These are phyloP conservation scores for Penicillium ochrochloron DNA, from an alignment of 495 filamentous ascomycete genomes.

Conservation along the genomic window DNA sequence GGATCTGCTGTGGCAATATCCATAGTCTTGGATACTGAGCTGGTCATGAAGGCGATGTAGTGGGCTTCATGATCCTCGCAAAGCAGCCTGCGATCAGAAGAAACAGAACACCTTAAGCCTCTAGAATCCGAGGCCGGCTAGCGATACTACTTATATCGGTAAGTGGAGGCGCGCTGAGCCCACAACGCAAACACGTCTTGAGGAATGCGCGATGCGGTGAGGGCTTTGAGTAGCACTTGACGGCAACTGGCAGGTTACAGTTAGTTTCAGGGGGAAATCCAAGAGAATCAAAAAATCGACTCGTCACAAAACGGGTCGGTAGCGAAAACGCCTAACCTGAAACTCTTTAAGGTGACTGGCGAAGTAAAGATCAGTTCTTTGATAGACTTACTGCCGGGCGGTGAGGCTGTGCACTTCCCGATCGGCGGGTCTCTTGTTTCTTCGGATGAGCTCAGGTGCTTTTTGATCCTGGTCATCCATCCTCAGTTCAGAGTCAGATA, in stretches of 20 bases:
- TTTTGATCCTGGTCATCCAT: slow-evolving; percentile 14
- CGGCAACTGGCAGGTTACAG: neutral
- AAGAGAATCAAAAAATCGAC: neutral
- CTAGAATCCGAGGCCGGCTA: neutral
- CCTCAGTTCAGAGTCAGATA: slow-evolving; percentile 5
- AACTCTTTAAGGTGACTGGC: neutral
- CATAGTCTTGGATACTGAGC: neutral
- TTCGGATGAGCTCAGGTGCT: slow-evolving; percentile 20
- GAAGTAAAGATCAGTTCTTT: slow-evolving; percentile 3
- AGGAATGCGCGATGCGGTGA: neutral
- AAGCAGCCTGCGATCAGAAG: neutral
- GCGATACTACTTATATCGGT: neutral
- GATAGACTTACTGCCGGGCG: slow-evolving; percentile 22
- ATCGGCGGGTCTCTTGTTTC: slow-evolving; percentile 23
- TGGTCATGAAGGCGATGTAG: neutral
- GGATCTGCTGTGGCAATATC: neutral
- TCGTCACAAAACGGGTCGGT: neutral
- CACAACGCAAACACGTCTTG: slow-evolving; percentile 3
- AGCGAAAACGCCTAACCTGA: neutral
- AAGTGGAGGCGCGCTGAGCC: neutral
- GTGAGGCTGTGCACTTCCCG: slow-evolving; percentile 15
- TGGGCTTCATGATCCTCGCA: neutral
- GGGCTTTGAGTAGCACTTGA: neutral
- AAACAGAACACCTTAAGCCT: neutral
- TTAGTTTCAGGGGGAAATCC: neutral